These are phyloP conservation scores for Cordyceps javanica DNA, from an alignment of 2,329 filamentous ascomycete species.

Conservation along the genomic window DNA sequence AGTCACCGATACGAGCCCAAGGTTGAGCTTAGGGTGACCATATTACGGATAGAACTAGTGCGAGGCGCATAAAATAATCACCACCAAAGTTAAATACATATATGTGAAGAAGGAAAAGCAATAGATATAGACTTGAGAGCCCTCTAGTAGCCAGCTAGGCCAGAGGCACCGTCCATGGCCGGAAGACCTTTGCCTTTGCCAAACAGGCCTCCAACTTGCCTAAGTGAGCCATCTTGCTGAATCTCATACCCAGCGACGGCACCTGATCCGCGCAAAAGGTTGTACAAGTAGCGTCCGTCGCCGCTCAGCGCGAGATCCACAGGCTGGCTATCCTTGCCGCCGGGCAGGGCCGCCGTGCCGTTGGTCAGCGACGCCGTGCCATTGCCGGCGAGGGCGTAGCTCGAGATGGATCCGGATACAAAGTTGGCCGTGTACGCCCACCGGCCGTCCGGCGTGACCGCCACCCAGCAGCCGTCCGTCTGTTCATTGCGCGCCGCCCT, in stretches of 20 bases:
- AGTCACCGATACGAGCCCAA: no score
- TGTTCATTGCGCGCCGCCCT: slow-evolving; percentile 15
- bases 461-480: slow-evolving; percentile 19
- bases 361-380: slow-evolving; percentile 15
- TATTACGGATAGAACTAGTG: no score
- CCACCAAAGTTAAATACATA: not conserved
- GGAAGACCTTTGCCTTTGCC: slow-evolving; percentile 15
- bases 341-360: slow-evolving; percentile 15
- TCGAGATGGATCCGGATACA: slow-evolving; percentile 18
- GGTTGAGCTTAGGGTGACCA: no score
- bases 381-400: slow-evolving; percentile 14
- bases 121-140: no score
- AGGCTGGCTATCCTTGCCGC: slow-evolving; percentile 15
- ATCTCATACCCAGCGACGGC: slow-evolving; percentile 18
- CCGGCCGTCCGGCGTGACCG: slow-evolving; percentile 16
- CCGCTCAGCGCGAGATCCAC: slow-evolving; percentile 18
- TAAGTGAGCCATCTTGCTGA: slow-evolving; percentile 17
- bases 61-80: no score
- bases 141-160: slow-evolving; percentile 14
- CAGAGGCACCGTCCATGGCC: slow-evolving; percentile 14
- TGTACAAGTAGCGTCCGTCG: slow-evolving; percentile 18
- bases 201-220: slow-evolving; percentile 16
- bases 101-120: no score
- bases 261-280: slow-evolving; percentile 17
- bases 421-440: slow-evolving; percentile 19